phyloP scores from a whole-genome alignment of 1,139 yeast genomes.

The Chernovozyma aurita region DNA sequence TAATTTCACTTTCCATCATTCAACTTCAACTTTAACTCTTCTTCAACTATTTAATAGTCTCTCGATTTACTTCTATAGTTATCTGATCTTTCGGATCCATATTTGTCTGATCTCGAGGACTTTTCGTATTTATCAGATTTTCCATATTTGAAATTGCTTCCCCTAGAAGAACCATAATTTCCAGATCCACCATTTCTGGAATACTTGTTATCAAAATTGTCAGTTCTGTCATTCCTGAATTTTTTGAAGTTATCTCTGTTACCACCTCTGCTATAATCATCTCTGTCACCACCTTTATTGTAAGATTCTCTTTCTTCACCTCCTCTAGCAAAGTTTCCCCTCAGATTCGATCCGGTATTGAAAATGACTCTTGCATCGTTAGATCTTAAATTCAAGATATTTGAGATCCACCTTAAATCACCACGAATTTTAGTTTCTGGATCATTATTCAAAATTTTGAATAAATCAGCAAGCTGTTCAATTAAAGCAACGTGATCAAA shows the following conservation, averaged over 20 bases:
- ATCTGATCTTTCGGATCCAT: too few species aligned
- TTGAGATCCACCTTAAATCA: conserved; percentile 7
- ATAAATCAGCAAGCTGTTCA: conserved; percentile 3
- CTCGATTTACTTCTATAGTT: too few species aligned
- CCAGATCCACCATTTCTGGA: neutral
- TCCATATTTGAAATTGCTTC: neutral
- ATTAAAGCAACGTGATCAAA: neutral
- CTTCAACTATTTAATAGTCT: too few species aligned
- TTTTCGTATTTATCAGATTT: neutral
- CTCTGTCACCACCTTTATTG: conserved; percentile 33
- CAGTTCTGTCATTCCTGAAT: neutral
- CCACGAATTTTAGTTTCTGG: conserved; percentile 5
- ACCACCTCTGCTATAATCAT: neutral
- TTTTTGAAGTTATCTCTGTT: neutral
- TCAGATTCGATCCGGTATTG: neutral
- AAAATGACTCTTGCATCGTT: conserved; percentile 7
- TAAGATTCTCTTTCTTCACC: conserved; percentile 27
- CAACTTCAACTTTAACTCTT: too few species aligned
- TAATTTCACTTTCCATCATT: too few species aligned
- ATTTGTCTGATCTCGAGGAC: neutral
- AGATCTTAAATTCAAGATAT: conserved; percentile 2
- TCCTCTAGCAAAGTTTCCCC: conserved; percentile 11
- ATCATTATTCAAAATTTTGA: conserved; percentile 1
- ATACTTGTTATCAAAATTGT: neutral
- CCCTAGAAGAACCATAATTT: neutral